Evolutionary conservation across 257 asterid species (phyloP), one percentile per base, ranked within the genome.

Genomic region (Apocynum venetum): DNA sequence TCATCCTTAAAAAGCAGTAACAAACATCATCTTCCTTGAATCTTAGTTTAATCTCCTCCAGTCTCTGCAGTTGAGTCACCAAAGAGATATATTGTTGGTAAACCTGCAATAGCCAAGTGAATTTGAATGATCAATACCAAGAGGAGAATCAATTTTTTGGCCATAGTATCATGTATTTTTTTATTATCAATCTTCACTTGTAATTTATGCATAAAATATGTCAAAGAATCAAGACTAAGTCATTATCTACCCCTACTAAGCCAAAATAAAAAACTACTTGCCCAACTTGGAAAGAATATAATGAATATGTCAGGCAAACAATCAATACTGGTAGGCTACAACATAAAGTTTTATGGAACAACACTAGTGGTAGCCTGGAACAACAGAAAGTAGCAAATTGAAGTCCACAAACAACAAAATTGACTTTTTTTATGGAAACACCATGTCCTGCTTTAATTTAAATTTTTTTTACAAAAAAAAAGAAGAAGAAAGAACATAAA

Each of bases 51-150:
- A 25, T 25, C 31, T 25, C 31, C 31, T 25, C 31, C 31, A 25
- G 31, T 25, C 31, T 89, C 93, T 25, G 84, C 87, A 0, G 88
- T 87, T 4, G 93, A 89, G 76, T 89, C 91, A 5, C 93, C 93
- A 38, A 89, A 85, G 10, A 89, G 68, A 80, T 86, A 88, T 3
- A 86, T 63, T 1, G 80, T 73, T 65, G 79, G 79, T 69, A 80
- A 57, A 10, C 68, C 73, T 68, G 80, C 83, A 59, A 8, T 69
- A 9, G 68, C 52, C 72, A 75, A 61, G 43, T 60, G 10, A 20
- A 47, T 15, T 20, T 13, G 12, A 49, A 35, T 44, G 61, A 63
- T 57, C 75, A 76, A 14, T 7, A n/a, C 59, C 49, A 75, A 11
- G 1, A 75, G 44, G 6, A 60, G 31, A 46, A 46, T n/a, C 78